Evolutionary conservation across 2,329 filamentous ascomycete species (phyloP).

Genomic region (Fusarium irregulare): DNA sequence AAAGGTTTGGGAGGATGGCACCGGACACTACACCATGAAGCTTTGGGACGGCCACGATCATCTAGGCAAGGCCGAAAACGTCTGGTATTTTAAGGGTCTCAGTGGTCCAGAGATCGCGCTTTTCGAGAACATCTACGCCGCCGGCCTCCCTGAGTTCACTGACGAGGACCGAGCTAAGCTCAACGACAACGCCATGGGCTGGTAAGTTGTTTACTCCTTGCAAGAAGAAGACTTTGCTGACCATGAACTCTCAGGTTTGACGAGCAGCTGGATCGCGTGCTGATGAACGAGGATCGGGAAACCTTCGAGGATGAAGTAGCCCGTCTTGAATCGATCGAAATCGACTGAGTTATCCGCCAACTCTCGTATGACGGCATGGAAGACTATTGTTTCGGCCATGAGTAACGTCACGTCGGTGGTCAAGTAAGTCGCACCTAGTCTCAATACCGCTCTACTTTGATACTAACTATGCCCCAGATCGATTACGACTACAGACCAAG

Average conservation of each 20-base stretch:
- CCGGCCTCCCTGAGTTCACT: background rate
- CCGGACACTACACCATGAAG: background rate
- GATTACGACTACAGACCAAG: background rate
- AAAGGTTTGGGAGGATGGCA: background rate
- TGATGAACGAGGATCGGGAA: background rate
- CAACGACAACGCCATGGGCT: background rate
- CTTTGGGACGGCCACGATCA: background rate
- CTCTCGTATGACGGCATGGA: background rate
- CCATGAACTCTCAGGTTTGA: background rate
- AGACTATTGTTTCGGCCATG: background rate
- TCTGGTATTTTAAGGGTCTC: background rate
- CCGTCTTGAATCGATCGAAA: background rate
- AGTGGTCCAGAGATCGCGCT: background rate
- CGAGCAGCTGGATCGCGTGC: background rate
- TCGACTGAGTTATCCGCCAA: background rate
- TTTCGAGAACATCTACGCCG: background rate
- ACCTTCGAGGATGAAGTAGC: background rate
- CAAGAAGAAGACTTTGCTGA: background rate
- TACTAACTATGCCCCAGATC: background rate
- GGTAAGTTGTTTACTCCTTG: background rate
- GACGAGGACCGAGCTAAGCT: background rate
- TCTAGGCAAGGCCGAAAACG: background rate
- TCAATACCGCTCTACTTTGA: rapidly evolving
- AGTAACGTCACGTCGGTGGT: background rate
- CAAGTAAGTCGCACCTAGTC: background rate